A percentile compares a stretch with the other conserved stretches of the same genome.
phyloP scores from a whole-genome alignment of 2,329 filamentous ascomycete species.

The Sporothrix phasma region DNA sequence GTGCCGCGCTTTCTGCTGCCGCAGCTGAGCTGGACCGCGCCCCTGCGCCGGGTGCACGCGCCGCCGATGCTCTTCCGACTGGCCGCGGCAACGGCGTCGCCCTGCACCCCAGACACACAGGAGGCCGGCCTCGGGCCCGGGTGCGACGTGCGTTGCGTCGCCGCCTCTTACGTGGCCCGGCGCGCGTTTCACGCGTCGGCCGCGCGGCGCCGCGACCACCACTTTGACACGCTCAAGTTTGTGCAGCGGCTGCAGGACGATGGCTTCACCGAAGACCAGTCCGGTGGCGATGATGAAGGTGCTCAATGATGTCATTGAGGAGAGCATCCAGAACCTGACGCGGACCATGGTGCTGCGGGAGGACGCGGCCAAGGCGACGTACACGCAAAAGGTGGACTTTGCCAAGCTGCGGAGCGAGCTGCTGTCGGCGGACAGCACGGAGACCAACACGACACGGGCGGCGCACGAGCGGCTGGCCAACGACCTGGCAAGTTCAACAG shows the following conservation, averaged over 20 bases:
- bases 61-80: conserved; percentile 12
- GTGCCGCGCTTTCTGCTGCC: conserved; percentile 46
- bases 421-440: conserved; percentile 81
- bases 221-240: conserved; percentile 97
- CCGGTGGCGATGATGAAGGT: conserved; percentile 98
- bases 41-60: conserved; percentile 12
- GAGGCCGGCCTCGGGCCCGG: not conserved
- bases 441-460: conserved; percentile 76
- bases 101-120: not conserved
- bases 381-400: conserved; percentile 91
- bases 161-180: not conserved
- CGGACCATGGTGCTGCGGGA: conserved; percentile 96
- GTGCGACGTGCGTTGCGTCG: not conserved
- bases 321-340: conserved; percentile 94
- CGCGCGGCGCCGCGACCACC: conserved; percentile 61
- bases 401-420: conserved; percentile 93
- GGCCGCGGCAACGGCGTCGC: not conserved
- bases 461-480: conserved; percentile 89
- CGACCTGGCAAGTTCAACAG: conserved; percentile 87
- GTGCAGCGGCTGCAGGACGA: conserved; percentile 82
- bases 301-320: conserved; percentile 90
- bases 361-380: conserved; percentile 72
- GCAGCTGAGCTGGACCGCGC: conserved; percentile 42
- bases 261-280: conserved; percentile 90
- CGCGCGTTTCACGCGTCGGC: conserved; percentile 57